phyloP scores from a whole-genome alignment of 768 basidiomycete species.

The Kwoniella mangroviensis region DNA sequence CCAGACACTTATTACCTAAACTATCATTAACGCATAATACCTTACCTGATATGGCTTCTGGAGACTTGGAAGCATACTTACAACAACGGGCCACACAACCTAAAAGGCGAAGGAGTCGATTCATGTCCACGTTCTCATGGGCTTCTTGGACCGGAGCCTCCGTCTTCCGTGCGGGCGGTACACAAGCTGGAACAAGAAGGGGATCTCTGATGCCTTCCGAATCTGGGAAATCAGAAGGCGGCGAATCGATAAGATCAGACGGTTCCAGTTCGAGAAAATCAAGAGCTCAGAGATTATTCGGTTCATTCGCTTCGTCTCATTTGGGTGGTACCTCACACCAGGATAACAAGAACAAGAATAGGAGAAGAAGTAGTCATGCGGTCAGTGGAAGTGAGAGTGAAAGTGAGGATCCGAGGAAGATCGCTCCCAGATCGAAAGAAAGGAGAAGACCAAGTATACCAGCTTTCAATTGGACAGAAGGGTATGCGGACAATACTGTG shows the following conservation, averaged over 20 bases:
- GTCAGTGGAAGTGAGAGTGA: constrained; percentile 15
- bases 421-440: background rate
- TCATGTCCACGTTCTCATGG: constrained; percentile 43
- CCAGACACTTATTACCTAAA: constrained; percentile 32
- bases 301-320: constrained; percentile 1
- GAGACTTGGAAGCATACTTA: constrained; percentile 27
- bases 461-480: constrained; percentile 41
- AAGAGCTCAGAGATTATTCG: background rate
- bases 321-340: background rate
- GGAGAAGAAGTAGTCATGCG: constrained; percentile 19
- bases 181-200: constrained; percentile 27
- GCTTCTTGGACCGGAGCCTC: constrained; percentile 32
- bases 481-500: constrained; percentile 26
- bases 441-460: constrained; percentile 19
- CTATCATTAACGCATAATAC: constrained; percentile 20
- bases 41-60: constrained; percentile 5
- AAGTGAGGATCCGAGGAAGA: constrained; percentile 1
- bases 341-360: background rate
- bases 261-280: background rate
- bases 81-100: constrained; percentile 18
- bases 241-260: background rate
- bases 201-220: constrained; percentile 27
- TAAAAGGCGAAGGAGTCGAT: constrained; percentile 23
- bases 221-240: constrained; percentile 8
- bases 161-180: constrained; percentile 3